phyloP scores from a whole-genome alignment of 257 asterid species.

The Jaltomata sinuosa region DNA sequence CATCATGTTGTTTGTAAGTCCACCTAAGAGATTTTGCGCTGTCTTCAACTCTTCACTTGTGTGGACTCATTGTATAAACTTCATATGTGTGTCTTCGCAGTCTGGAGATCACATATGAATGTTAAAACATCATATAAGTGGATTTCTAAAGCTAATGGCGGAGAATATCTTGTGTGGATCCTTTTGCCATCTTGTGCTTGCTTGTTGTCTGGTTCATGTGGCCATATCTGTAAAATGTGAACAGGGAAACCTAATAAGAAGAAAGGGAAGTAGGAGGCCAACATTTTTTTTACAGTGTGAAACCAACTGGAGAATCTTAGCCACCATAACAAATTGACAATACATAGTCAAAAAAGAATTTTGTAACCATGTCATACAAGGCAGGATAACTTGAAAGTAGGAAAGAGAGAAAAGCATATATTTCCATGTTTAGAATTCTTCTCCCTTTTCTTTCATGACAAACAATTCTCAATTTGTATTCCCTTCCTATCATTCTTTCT shows the following conservation, averaged over 20 bases:
- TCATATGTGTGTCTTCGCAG: neutral
- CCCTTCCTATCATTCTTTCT: neutral
- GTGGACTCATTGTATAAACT: neutral
- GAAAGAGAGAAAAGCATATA: conserved; percentile 10
- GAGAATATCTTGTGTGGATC: neutral
- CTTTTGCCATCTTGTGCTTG: neutral
- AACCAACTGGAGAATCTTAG: neutral
- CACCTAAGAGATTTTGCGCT: neutral
- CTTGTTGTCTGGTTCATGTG: neutral
- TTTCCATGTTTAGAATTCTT: conserved; percentile 29
- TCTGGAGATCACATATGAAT: neutral
- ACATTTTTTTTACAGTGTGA: neutral
- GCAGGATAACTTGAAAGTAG: conserved; percentile 40
- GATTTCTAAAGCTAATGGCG: neutral
- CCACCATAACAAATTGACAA: neutral
- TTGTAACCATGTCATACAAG: conserved; percentile 19
- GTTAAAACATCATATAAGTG: neutral
- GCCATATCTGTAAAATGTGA: neutral
- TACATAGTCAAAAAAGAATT: neutral
- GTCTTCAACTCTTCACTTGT: neutral
- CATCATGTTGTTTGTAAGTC: neutral
- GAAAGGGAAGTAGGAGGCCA: neutral
- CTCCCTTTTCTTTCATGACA: conserved; percentile 31
- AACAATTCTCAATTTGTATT: conserved; percentile 23
- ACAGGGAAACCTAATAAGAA: neutral